Evolutionary conservation across 2,329 filamentous ascomycete genomes (phyloP).

Genomic region (Ceratocystis harringtonii): DNA sequence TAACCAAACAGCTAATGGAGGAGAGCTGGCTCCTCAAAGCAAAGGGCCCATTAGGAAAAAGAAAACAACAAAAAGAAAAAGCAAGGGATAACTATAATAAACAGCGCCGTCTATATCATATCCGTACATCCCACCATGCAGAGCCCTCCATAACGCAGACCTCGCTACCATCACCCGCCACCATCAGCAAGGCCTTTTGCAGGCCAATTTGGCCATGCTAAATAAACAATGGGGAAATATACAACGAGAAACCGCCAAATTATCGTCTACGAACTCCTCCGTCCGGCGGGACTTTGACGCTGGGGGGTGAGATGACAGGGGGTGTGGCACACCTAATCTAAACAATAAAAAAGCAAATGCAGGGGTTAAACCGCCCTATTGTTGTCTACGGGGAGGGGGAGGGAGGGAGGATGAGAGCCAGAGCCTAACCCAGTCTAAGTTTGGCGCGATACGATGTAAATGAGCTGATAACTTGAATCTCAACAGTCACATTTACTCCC

Average conservation of each 20-base stretch:
- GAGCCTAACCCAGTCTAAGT: no score
- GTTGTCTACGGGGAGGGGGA: not conserved
- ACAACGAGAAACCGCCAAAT: not conserved
- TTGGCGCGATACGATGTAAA: no score
- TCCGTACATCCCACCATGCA: not conserved
- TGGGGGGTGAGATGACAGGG: not conserved
- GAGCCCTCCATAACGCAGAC: not conserved
- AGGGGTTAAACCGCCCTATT: not conserved
- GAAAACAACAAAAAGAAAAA: not conserved
- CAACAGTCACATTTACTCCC: not conserved
- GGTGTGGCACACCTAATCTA: not conserved
- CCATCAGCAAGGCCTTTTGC: not conserved
- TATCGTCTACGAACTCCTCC: constrained; percentile 1
- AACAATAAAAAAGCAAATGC: not conserved
- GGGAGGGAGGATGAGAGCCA: not conserved
- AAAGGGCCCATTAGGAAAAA: not conserved
- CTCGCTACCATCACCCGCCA: not conserved
- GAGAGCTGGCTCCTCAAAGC: not conserved
- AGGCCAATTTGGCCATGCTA: not conserved
- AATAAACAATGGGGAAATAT: not conserved
- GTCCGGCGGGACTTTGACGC: not conserved
- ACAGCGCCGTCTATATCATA: not conserved
- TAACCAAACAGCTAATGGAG: not conserved
- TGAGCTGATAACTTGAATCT: no score
- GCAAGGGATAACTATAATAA: not conserved